Evolutionary conservation across 73 alveolate species (phyloP), one percentile per base, ranked within the genome.

Genomic region (Urostyla sp.): DNA sequence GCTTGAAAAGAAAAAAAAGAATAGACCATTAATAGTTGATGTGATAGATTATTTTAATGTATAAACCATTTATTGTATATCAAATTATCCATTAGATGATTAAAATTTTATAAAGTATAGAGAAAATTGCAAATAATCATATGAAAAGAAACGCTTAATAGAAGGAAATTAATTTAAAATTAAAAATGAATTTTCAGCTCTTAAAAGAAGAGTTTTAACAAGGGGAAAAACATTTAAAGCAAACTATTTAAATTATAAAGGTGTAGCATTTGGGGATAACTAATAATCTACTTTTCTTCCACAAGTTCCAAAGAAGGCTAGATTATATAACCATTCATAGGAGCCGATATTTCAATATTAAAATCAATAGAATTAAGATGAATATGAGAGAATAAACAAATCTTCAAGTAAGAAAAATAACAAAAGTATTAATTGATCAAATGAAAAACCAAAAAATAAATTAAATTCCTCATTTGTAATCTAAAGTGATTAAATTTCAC

Each of bases 1-100:
- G 37, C 54, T 85, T 0, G 87, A 75, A 23, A 85, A 85, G 61
- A 72, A 85, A 44, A 85, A 85, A 38, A 24, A 50, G 11, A 76
- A 45, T 20, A 26, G 93, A 21, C 89, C 93, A 23, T 50, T 76
- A 10, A 55, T 75, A 11, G 44, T 56, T 4, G 87, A 75, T 63
- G 38, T 75, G 36, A 51, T 75, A 6, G 67, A 75, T 7, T 75
- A 57, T 63, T 75, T 75, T 35, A 43, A 15, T 6, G 49, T 44
- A 21, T 72, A 67, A 23, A 8, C 36, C n/a, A 8, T 6, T 15
- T 7, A 48, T 7, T 26, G 23, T 23, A 11, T 45, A 8, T 48
- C 11, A 23, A 28, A 32, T 45, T 34, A 32, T 27, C 35, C 84
- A 13, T 31, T 69, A 6, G 84, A 69, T 30, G 11, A 11, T 15